phyloP scores from a whole-genome alignment of 345 rosid genomes.

The Nasturtium officinale region DNA sequence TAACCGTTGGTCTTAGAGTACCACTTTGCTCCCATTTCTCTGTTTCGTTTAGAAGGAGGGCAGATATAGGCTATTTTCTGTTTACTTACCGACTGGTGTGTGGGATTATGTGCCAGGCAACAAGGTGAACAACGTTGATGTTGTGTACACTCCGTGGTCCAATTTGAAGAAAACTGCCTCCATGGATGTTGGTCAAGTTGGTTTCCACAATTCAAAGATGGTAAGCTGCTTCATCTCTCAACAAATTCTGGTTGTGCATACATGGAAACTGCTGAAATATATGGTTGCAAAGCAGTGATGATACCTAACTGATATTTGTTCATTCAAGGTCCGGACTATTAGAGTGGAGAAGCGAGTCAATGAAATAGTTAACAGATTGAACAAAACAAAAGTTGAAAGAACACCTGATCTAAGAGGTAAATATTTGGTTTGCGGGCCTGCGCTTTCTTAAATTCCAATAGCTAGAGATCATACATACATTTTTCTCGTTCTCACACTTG shows the following conservation, averaged over 20 bases:
- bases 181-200: conserved; percentile 99
- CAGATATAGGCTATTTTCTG: conserved; percentile 35
- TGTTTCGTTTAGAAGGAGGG: conserved; percentile 41
- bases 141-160: conserved; percentile 96
- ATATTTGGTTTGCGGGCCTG: background rate
- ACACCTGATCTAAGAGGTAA: conserved; percentile 91
- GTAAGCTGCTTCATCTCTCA: conserved; percentile 45
- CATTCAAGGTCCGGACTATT: conserved; percentile 75
- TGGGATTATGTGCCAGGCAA: conserved; percentile 66
- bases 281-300: conserved; percentile 5
- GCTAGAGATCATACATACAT: background rate
- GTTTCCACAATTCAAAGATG: conserved; percentile 87
- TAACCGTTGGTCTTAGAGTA: conserved; percentile 30
- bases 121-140: conserved; percentile 90
- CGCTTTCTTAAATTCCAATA: background rate
- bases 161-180: conserved; percentile 95
- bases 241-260: conserved; percentile 13
- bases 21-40: conserved; percentile 31
- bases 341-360: conserved; percentile 92
- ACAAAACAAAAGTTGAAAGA: conserved; percentile 90
- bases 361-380: conserved; percentile 90
- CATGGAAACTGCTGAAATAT: background rate
- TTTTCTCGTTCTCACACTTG: background rate
- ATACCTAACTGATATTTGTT: conserved; percentile 25
- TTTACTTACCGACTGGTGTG: conserved; percentile 39